Percentiles rank a stretch among this genome's conserved stretches.
phyloP scores from a whole-genome alignment of 2,329 filamentous ascomycete genomes.

The Zopfia rhizophila region DNA sequence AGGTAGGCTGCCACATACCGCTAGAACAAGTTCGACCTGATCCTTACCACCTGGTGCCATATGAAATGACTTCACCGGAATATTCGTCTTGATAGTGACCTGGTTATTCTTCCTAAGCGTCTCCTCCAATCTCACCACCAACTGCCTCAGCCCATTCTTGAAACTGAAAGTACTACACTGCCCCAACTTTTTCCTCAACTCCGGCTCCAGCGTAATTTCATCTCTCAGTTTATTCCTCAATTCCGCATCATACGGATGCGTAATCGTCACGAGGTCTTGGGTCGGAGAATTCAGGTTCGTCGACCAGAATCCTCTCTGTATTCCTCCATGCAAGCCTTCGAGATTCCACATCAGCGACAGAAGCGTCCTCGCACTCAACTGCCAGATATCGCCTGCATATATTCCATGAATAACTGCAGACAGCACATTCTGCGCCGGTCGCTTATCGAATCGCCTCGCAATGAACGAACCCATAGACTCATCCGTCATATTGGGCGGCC shows the following conservation, averaged over 20 bases:
- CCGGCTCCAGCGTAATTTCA: conserved; percentile 45
- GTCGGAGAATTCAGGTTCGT: conserved; percentile 27
- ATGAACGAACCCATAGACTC: conserved; percentile 79
- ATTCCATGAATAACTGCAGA: conserved; percentile 87
- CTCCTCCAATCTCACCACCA: conserved; percentile 49
- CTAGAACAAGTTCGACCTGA: conserved; percentile 36
- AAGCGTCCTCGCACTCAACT: conserved; percentile 77
- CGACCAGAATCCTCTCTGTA: conserved; percentile 31
- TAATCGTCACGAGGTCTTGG: conserved; percentile 14
- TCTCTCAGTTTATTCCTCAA: conserved; percentile 41
- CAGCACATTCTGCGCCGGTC: conserved; percentile 74
- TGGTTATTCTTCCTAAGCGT: conserved; percentile 50
- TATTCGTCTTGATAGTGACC: conserved; percentile 52
- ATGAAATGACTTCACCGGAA: conserved; percentile 35
- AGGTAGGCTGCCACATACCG: conserved; percentile 31
- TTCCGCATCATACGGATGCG: conserved; percentile 36
- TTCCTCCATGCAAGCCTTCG: conserved; percentile 56
- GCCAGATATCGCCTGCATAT: conserved; percentile 87
- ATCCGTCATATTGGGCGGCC: conserved; percentile 61
- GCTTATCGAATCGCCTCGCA: conserved; percentile 62
- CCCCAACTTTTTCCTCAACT: conserved; percentile 44
- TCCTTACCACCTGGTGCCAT: conserved; percentile 20
- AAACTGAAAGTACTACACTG: conserved; percentile 56
- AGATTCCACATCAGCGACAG: conserved; percentile 62
- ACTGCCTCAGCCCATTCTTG: conserved; percentile 54